Evolutionary conservation across 257 asterid species (phyloP), one percentile per base, ranked within the genome.

Genomic region (Coffea canephora): DNA sequence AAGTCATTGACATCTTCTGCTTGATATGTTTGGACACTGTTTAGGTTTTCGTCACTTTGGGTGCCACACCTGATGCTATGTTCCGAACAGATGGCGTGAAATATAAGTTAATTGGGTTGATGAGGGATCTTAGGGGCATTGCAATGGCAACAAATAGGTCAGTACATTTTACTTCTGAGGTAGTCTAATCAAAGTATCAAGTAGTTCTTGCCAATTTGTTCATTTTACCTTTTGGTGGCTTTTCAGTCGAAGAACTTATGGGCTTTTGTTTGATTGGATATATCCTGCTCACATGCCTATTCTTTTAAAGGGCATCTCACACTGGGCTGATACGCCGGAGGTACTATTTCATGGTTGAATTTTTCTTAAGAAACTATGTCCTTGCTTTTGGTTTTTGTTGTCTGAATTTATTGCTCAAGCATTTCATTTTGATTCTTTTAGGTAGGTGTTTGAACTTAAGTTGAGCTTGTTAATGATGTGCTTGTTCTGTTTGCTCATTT

Each of bases 251-350:
- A 89, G 97, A 84, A 92, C 93, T 72, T 96, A 90, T 74, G 95
- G 97, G 78, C 90, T 96, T 76, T 91, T 96, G 74, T 96, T 94
- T 88, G 98, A 96, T 87, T 96, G 99, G 99, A 85, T 96, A 85
- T 96, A 96, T 88, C 97, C 99, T 69, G 90, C 94, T 77, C 99
- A 88, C 89, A 96, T 96, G 96, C 97, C 96, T 57, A 76, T 88
- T 87, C 86, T 96, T 76, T 86, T 96, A 64, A 91, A 91, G 87
- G 99, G 97, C 76, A 91, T 94, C 84, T 88, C 97, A 66, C 91
- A 91, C 81, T 96, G 99, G 99, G 93, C 98, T 74, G 98, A 96
- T 86, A 89, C 91, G 27, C 98, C 98, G 5, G 99, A 94, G 96
- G 99, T 96, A 75, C 70, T 55, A 5, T 36, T 67, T 75, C n/a